Evolutionary conservation across 2,329 filamentous ascomycete species (phyloP).

Genomic region (Pyrenochaeta sp.): DNA sequence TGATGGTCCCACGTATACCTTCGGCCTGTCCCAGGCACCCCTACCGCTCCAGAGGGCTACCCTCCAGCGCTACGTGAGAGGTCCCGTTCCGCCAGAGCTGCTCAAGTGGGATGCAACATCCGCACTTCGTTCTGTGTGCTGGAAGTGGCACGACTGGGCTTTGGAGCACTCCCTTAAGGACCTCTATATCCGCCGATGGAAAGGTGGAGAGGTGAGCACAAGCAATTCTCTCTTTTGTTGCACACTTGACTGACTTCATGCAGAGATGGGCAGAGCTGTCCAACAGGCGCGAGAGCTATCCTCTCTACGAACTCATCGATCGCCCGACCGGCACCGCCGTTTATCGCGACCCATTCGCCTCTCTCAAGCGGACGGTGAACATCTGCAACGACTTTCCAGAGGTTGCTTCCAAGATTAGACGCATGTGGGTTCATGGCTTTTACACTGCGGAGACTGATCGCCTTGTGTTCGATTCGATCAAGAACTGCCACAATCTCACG

Average conservation of each 20-base stretch:
- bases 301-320: constrained; percentile 59
- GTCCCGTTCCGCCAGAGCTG: constrained; percentile 60
- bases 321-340: constrained; percentile 57
- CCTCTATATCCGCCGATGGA: constrained; percentile 62
- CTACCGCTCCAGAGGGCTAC: constrained; percentile 55
- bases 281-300: constrained; percentile 54
- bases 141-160: constrained; percentile 63
- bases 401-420: constrained; percentile 59
- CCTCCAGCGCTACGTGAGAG: constrained; percentile 61
- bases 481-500: constrained; percentile 57
- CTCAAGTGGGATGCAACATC: constrained; percentile 61
- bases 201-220: constrained; percentile 53
- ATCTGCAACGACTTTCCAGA: constrained; percentile 57
- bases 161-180: constrained; percentile 60
- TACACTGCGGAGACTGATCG: constrained; percentile 60
- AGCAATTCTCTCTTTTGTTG: neutral
- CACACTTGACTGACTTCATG: constrained; percentile 24
- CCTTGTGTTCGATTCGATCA: constrained; percentile 59
- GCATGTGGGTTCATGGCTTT: constrained; percentile 65
- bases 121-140: constrained; percentile 59
- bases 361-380: constrained; percentile 57
- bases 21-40: constrained; percentile 60
- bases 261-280: constrained; percentile 62
- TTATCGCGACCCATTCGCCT: constrained; percentile 62
- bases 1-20: constrained; percentile 60